These are phyloP conservation scores for Pseudocercospora fuligena DNA, from an alignment of 2,329 filamentous ascomycete species.

Conservation along the genomic window DNA sequence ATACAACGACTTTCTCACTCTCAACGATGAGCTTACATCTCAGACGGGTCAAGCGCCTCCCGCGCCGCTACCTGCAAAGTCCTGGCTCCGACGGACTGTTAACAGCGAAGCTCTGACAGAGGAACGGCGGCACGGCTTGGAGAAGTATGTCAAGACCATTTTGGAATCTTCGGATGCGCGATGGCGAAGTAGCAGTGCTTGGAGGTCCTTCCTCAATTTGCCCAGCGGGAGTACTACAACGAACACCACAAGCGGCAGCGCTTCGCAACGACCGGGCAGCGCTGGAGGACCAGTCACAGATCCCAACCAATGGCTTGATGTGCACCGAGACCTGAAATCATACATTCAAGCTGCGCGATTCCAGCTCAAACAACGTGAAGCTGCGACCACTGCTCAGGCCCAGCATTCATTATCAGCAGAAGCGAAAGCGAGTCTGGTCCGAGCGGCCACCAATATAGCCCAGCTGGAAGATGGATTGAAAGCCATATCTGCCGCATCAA, in stretches of 20 bases:
- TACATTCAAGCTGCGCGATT: slow-evolving; percentile 70
- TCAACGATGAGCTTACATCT: slow-evolving; percentile 67
- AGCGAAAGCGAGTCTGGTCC: slow-evolving; percentile 75
- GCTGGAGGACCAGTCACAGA: slow-evolving; percentile 47
- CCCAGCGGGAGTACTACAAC: slow-evolving; percentile 56
- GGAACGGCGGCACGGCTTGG: slow-evolving; percentile 69
- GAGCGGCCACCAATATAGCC: slow-evolving; percentile 67
- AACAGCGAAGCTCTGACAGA: slow-evolving; percentile 72
- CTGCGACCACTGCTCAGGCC: slow-evolving; percentile 60
- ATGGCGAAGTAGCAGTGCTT: slow-evolving; percentile 75
- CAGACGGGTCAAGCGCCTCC: slow-evolving; percentile 69
- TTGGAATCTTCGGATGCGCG: slow-evolving; percentile 73
- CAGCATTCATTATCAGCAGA: slow-evolving; percentile 67
- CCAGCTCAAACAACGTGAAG: slow-evolving; percentile 70
- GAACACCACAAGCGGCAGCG: slow-evolving; percentile 28
- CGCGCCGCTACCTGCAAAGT: slow-evolving; percentile 70
- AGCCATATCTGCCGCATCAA: slow-evolving; percentile 42
- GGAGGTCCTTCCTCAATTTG: slow-evolving; percentile 75
- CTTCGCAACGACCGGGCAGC: slow-evolving; percentile 23
- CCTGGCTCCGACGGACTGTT: slow-evolving; percentile 76
- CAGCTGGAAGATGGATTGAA: slow-evolving; percentile 69
- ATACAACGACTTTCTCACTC: slow-evolving; percentile 76
- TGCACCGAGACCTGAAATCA: slow-evolving; percentile 74
- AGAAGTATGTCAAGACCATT: slow-evolving; percentile 73
- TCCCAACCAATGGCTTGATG: slow-evolving; percentile 73